These are phyloP conservation scores for Hemileia vastatrix DNA, from an alignment of 1,284 basidiomycete genomes.

Conservation along the genomic window DNA sequence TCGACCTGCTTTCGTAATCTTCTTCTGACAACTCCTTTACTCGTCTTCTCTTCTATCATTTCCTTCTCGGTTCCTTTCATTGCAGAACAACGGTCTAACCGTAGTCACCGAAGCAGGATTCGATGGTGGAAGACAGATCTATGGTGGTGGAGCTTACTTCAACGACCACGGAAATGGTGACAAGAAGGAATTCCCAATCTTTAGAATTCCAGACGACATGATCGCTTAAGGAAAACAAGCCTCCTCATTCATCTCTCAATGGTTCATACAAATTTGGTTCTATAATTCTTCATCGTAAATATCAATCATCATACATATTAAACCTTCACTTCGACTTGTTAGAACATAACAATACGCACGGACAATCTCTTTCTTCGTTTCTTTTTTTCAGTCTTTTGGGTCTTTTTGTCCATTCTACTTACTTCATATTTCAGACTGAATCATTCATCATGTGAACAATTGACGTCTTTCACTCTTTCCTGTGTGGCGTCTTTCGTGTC, in stretches of 20 bases:
- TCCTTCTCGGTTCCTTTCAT: not conserved
- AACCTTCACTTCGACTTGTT: too few species aligned
- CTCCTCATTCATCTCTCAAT: not conserved
- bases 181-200: constrained; percentile 31
- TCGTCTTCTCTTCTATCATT: too few species aligned
- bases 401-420: too few species aligned
- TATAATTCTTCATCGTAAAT: not conserved
- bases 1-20: not conserved
- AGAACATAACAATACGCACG: too few species aligned
- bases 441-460: too few species aligned
- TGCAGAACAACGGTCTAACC: constrained; percentile 31
- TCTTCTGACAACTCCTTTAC: not conserved
- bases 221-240: constrained; percentile 5
- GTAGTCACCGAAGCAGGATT: constrained; percentile 34
- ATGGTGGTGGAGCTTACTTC: constrained; percentile 40
- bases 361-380: too few species aligned
- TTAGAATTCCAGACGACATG: constrained; percentile 24
- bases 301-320: too few species aligned
- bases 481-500: too few species aligned
- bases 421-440: too few species aligned
- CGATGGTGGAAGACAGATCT: constrained; percentile 32
- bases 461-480: too few species aligned
- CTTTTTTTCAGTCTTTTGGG: too few species aligned
- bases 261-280: not conserved
- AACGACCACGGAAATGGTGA: constrained; percentile 35